Percentiles rank a stretch among this genome's conserved stretches.
Conservation (phyloP, 176 grass and related monocot genomes). For the Carex parvula region DNA sequence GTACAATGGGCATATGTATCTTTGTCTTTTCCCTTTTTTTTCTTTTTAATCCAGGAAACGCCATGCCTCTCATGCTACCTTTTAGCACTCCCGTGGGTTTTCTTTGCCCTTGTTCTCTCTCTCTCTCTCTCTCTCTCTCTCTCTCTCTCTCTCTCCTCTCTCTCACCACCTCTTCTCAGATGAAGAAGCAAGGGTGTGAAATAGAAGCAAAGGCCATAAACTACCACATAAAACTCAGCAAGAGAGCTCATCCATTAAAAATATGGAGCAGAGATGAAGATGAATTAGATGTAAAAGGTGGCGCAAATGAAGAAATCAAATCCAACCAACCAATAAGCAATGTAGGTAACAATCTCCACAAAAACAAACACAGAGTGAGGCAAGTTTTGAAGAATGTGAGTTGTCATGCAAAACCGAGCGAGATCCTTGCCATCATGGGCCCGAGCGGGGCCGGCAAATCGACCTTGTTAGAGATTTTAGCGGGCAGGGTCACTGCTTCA, state of each 20-base stretch:
- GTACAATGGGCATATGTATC: slow-evolving; percentile 14
- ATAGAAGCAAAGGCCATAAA: slow-evolving; percentile 59
- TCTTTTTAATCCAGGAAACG: slow-evolving; percentile 14
- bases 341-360: background rate
- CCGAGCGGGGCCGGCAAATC: slow-evolving; percentile 71
- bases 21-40: slow-evolving; percentile 7
- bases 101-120: slow-evolving; percentile 8
- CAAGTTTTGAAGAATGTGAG: slow-evolving; percentile 54
- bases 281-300: slow-evolving; percentile 1
- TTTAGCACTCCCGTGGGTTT: slow-evolving; percentile 17
- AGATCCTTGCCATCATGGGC: slow-evolving; percentile 68
- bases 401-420: slow-evolving; percentile 42
- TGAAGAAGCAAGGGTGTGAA: slow-evolving; percentile 53
- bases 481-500: slow-evolving; percentile 36
- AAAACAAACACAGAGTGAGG: background rate
- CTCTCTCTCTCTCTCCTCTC: background rate
- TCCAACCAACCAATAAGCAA: slow-evolving; percentile 11
- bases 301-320: background rate
- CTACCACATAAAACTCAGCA: slow-evolving; percentile 44
- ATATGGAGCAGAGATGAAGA: slow-evolving; percentile 59
- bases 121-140: too few relatives aligned
- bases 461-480: slow-evolving; percentile 62
- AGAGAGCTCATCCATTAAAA: slow-evolving; percentile 42
- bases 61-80: slow-evolving; percentile 16
- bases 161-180: slow-evolving; percentile 13